Percentiles rank a stretch among this genome's conserved stretches.
Conservation (phyloP, 2,329 filamentous ascomycete genomes). For the Pseudopithomyces maydicus region DNA sequence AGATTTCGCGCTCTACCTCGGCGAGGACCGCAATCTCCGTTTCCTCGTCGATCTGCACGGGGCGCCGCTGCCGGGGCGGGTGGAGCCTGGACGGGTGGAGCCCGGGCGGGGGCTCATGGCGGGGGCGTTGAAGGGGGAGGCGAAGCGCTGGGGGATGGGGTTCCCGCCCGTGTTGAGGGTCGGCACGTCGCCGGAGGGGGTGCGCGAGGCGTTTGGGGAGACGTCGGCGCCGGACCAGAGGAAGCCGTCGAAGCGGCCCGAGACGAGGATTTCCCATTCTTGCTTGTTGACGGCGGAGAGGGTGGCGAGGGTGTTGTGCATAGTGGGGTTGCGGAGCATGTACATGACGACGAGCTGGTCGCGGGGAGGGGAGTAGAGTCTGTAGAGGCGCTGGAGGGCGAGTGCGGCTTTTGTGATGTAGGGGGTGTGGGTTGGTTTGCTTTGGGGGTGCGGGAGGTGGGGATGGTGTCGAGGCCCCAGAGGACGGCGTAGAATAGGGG, state of each 20-base stretch:
- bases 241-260: slow-evolving; percentile 93
- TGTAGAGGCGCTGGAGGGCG: slow-evolving; percentile 84
- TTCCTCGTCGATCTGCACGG: slow-evolving; percentile 90
- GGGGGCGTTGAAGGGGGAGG: slow-evolving; percentile 60
- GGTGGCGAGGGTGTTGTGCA: slow-evolving; percentile 87
- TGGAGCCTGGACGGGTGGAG: slow-evolving; percentile 38
- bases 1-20: slow-evolving; percentile 92
- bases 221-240: slow-evolving; percentile 88
- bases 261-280: slow-evolving; percentile 97
- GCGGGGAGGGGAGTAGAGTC: slow-evolving; percentile 72
- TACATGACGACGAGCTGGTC: slow-evolving; percentile 87
- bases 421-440: slow-evolving; percentile 67
- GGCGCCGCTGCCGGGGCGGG: slow-evolving; percentile 61
- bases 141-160: slow-evolving; percentile 31
- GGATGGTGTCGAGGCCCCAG: slow-evolving; percentile 59
- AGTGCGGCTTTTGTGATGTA: slow-evolving; percentile 76
- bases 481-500: slow-evolving; percentile 84
- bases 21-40: slow-evolving; percentile 88
- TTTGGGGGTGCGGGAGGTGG: slow-evolving; percentile 68
- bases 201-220: slow-evolving; percentile 35
- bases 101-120: slow-evolving; percentile 43
- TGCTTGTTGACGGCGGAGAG: slow-evolving; percentile 84
- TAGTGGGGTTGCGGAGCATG: slow-evolving; percentile 77
- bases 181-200: slow-evolving; percentile 44
- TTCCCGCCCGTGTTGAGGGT: slow-evolving; percentile 40